A percentile compares a stretch with the other conserved stretches of the same genome.
phyloP scores from a whole-genome alignment of 495 filamentous ascomycete genomes.

The Trichoderma reesei region DNA sequence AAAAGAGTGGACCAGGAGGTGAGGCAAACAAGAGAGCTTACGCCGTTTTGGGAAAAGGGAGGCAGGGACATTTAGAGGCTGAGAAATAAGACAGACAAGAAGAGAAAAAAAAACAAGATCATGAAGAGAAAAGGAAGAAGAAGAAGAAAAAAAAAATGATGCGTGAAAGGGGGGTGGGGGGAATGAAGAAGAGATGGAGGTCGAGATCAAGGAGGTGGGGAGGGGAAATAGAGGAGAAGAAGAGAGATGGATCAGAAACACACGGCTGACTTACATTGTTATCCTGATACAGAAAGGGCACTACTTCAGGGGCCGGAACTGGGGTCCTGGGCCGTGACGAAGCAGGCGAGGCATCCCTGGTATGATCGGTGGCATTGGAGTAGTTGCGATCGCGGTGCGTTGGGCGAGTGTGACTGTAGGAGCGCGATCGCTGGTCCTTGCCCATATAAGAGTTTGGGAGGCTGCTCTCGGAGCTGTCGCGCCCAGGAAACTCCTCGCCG shows the following conservation, averaged over 20 bases:
- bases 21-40: not conserved
- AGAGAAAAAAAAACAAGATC: slow-evolving; percentile 9
- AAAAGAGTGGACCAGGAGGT: slow-evolving; percentile 1
- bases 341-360: slow-evolving; percentile 54
- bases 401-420: slow-evolving; percentile 44
- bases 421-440: slow-evolving; percentile 45
- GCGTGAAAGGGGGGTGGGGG: not conserved
- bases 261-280: slow-evolving; percentile 48
- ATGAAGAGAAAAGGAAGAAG: not conserved
- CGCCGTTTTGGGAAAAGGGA: slow-evolving; percentile 4
- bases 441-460: slow-evolving; percentile 42
- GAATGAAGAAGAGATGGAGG: not conserved
- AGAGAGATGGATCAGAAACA: slow-evolving; percentile 13
- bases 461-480: slow-evolving; percentile 65
- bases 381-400: slow-evolving; percentile 61
- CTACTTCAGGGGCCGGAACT: slow-evolving; percentile 85
- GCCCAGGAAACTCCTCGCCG: slow-evolving; percentile 68
- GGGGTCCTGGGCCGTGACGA: slow-evolving; percentile 69
- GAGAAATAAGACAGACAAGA: not conserved
- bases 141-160: not conserved
- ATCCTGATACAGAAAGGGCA: slow-evolving; percentile 92
- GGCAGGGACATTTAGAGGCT: not conserved
- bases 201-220: not conserved
- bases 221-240: slow-evolving; percentile 2
- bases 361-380: slow-evolving; percentile 55